Conservation (phyloP, 371 early-diverging fungal species). For the Dichotomocladium elegans region DNA sequence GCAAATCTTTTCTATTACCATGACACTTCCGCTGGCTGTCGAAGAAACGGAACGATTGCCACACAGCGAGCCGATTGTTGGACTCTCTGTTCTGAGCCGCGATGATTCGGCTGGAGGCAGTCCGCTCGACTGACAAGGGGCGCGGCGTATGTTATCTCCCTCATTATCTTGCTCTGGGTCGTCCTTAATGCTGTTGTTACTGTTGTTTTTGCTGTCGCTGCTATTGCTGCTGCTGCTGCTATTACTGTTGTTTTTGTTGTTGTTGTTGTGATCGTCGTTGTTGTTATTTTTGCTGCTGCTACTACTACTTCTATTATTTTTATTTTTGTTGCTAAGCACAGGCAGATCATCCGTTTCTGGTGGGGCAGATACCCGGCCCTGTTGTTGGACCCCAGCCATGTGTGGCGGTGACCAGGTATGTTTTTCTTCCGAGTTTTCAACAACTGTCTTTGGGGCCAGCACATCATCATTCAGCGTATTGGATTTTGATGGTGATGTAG, state of each 20-base stretch:
- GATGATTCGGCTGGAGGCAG: neutral
- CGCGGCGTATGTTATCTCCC: neutral
- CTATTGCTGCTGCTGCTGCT: neutral
- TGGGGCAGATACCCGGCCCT: too few species aligned
- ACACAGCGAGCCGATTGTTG: neutral
- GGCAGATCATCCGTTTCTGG: too few species aligned
- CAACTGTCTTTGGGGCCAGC: constrained; percentile 3
- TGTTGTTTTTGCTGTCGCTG: neutral
- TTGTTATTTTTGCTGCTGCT: neutral
- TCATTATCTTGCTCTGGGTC: neutral
- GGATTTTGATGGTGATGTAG: too few species aligned
- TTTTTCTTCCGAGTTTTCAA: constrained; percentile 2
- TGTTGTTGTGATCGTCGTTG: neutral
- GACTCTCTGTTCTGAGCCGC: too few species aligned
- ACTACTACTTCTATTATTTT: neutral
- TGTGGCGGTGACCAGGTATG: neutral
- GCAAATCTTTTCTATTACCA: neutral
- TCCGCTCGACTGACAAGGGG: neutral
- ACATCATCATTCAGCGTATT: too few species aligned
- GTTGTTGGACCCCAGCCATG: too few species aligned
- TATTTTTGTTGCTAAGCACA: too few species aligned
- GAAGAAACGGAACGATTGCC: constrained; percentile 5
- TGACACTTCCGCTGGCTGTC: constrained; percentile 6
- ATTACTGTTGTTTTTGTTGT: neutral
- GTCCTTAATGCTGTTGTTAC: neutral